A percentile compares a stretch with the other conserved stretches of the same genome.
Conservation (phyloP, 2,329 filamentous ascomycete genomes). For the Polychaeton citri region DNA sequence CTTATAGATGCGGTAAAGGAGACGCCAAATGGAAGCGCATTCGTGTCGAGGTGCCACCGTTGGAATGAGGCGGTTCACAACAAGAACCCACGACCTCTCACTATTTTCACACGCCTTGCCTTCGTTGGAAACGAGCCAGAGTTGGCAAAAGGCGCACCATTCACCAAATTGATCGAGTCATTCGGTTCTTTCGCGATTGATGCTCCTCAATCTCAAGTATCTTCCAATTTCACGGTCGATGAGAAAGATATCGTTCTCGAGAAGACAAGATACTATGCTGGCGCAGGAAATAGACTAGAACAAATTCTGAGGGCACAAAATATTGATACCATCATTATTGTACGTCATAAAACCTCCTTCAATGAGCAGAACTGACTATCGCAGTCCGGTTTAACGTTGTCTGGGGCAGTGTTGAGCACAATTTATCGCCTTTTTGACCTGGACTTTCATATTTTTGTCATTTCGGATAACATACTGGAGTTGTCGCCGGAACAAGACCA, state of each 20-base stretch:
- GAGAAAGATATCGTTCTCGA: slow-evolving; percentile 25
- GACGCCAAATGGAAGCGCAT: slow-evolving; percentile 20
- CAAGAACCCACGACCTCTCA: slow-evolving; percentile 21
- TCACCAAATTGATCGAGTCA: slow-evolving; percentile 18
- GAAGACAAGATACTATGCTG: slow-evolving; percentile 32
- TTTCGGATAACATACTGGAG: too few species aligned
- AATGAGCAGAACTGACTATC: too few species aligned
- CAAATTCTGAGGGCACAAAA: slow-evolving; percentile 26
- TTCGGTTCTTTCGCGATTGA: slow-evolving; percentile 15
- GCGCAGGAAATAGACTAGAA: slow-evolving; percentile 27
- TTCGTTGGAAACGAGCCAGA: slow-evolving; percentile 25
- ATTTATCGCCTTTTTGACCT: too few species aligned
- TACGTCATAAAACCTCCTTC: too few species aligned
- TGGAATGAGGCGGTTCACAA: slow-evolving; percentile 30
- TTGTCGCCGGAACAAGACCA: too few species aligned
- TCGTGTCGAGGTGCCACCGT: slow-evolving; percentile 21
- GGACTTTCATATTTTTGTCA: too few species aligned
- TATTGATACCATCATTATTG: slow-evolving; percentile 29
- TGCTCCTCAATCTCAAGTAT: slow-evolving; percentile 20
- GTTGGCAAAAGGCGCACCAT: slow-evolving; percentile 22
- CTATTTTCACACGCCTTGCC: slow-evolving; percentile 28
- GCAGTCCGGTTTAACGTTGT: too few species aligned
- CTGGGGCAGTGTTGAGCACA: too few species aligned
- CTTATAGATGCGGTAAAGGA: slow-evolving; percentile 23
- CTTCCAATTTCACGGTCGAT: slow-evolving; percentile 18